A percentile compares a stretch with the other conserved stretches of the same genome.
These are phyloP conservation scores for Parsonsia alboflavescens DNA, from an alignment of 257 asterid species.

Conservation along the genomic window DNA sequence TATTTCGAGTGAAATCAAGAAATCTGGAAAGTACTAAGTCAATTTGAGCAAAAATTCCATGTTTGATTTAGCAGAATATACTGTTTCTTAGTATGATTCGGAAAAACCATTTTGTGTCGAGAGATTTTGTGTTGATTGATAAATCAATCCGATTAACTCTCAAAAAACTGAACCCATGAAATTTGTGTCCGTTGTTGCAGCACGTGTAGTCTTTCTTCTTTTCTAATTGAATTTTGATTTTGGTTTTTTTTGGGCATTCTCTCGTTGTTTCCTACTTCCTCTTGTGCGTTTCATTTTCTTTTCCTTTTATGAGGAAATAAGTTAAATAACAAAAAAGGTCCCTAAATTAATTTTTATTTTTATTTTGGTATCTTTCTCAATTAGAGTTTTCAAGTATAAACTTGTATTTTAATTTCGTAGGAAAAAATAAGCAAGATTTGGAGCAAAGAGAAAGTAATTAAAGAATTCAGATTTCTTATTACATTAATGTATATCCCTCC, in stretches of 20 bases:
- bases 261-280: not conserved
- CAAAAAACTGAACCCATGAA: conserved; percentile 12
- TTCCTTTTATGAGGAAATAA: too few relatives aligned
- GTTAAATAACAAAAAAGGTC: too few relatives aligned
- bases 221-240: not conserved
- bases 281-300: too few relatives aligned
- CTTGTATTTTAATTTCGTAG: too few relatives aligned
- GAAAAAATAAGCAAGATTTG: too few relatives aligned
- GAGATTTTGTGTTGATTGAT: conserved; percentile 17
- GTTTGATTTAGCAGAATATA: conserved; percentile 11
- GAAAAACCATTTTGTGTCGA: not conserved
- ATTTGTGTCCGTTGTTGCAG: conserved; percentile 48
- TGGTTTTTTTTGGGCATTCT: not conserved
- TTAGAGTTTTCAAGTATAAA: too few relatives aligned
- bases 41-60: conserved; percentile 3
- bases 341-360: too few relatives aligned
- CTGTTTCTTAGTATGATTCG: not conserved
- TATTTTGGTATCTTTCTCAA: too few relatives aligned
- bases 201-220: conserved; percentile 34
- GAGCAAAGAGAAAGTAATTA: too few relatives aligned
- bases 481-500: too few relatives aligned
- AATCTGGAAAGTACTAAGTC: not conserved
- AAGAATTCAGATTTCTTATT: too few relatives aligned
- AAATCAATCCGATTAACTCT: conserved; percentile 13
- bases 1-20: not conserved